These are phyloP conservation scores for Phialocephala sp. DNA, from an alignment of 2,329 filamentous ascomycete species.

Conservation along the genomic window DNA sequence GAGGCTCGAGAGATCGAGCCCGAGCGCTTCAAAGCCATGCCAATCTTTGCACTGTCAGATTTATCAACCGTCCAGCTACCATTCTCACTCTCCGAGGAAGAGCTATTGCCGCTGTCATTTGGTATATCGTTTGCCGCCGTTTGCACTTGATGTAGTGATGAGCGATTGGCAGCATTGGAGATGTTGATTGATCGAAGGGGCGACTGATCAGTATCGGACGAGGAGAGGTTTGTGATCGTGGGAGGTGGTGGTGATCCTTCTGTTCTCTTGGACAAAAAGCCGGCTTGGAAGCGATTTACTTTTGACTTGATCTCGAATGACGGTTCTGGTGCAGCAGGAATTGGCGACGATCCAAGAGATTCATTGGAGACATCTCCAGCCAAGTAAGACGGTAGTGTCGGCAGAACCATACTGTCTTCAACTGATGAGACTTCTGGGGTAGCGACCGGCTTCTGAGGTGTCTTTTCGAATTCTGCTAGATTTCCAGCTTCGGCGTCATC, in stretches of 20 bases:
- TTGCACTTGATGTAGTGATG: conserved; percentile 47
- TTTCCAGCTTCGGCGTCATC: conserved; percentile 88
- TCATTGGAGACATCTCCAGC: conserved; percentile 45
- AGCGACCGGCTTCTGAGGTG: conserved; percentile 72
- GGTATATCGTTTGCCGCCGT: conserved; percentile 32
- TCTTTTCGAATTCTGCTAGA: conserved; percentile 89
- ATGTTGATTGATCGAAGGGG: conserved; percentile 59
- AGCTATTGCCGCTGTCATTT: conserved; percentile 46
- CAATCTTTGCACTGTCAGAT: conserved; percentile 41
- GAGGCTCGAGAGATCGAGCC: conserved; percentile 39
- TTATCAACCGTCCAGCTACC: conserved; percentile 35
- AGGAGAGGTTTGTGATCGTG: conserved; percentile 63
- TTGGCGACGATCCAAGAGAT: conserved; percentile 55
- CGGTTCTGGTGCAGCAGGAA: conserved; percentile 60
- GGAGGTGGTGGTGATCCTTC: conserved; percentile 68
- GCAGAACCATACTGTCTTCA: conserved; percentile 50
- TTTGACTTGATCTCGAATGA: conserved; percentile 68
- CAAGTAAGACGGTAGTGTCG: conserved; percentile 60
- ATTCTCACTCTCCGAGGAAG: conserved; percentile 42
- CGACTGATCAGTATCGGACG: conserved; percentile 59
- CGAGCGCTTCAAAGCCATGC: conserved; percentile 40
- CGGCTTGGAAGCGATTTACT: conserved; percentile 82
- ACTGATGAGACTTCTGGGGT: conserved; percentile 61
- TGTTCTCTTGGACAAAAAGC: conserved; percentile 75
- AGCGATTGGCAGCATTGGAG: conserved; percentile 54